Evolutionary conservation across 352 stramenopile genomes (phyloP).

Genomic region (Globisporangium middletonii): DNA sequence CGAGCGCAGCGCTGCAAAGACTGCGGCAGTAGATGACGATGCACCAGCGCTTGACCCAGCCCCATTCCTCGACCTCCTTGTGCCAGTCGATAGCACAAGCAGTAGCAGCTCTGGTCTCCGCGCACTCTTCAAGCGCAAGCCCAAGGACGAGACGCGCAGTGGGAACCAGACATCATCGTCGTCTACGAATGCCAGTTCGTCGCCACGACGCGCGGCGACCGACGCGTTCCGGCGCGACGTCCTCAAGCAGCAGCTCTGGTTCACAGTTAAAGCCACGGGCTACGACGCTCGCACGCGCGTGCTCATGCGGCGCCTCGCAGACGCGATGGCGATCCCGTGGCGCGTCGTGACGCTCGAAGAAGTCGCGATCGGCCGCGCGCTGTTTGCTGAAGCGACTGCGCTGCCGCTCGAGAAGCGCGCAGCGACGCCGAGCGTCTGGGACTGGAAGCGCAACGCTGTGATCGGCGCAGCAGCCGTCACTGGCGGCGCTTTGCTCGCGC

Average conservation of each 20-base stretch:
- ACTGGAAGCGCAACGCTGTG: conserved; percentile 74
- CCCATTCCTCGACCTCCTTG: conserved; percentile 56
- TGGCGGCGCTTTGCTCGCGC: conserved; percentile 59
- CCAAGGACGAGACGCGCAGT: conserved; percentile 17
- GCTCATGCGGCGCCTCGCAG: conserved; percentile 40
- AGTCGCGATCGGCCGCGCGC: conserved; percentile 50
- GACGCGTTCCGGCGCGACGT: conserved; percentile 52
- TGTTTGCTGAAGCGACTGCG: conserved; percentile 67
- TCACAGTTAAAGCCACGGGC: conserved; percentile 65
- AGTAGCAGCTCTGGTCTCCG: conserved; percentile 15
- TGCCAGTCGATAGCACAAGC: conserved; percentile 22
- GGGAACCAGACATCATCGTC: conserved; percentile 4
- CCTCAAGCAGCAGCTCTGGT: conserved; percentile 69
- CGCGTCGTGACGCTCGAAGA: conserved; percentile 59
- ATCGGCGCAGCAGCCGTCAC: conserved; percentile 71
- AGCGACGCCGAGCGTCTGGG: conserved; percentile 50
- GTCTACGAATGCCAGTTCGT: neutral
- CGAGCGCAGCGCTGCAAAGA: conserved; percentile 11
- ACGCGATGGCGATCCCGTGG: conserved; percentile 55
- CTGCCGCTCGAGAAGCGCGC: conserved; percentile 65
- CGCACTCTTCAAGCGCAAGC: conserved; percentile 25
- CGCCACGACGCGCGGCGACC: conserved; percentile 14
- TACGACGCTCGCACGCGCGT: conserved; percentile 69
- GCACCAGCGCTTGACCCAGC: conserved; percentile 33
- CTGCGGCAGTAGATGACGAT: neutral